Percentiles rank a stretch among this genome's conserved stretches.
Conservation (phyloP, 1,284 basidiomycete genomes). For the Ganoderma sinense region DNA sequence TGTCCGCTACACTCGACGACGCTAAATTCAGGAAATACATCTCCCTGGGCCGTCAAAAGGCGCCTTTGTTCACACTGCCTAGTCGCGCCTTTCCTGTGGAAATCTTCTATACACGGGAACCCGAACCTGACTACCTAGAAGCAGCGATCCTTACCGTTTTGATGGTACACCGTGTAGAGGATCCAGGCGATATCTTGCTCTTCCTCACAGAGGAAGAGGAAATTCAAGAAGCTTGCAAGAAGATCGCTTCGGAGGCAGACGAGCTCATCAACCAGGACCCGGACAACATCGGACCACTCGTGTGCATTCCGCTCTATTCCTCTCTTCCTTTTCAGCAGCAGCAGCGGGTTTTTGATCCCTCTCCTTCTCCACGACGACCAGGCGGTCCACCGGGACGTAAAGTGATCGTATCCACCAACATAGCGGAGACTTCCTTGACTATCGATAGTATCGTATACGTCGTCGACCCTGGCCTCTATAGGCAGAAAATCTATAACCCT, state of each 20-base stretch:
- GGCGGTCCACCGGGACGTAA: conserved; percentile 90
- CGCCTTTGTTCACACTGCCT: conserved; percentile 95
- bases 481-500: conserved; percentile 98
- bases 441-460: conserved; percentile 99
- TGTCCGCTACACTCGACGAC: conserved; percentile 98
- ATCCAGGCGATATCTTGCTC: conserved; percentile 91
- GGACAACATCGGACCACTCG: conserved; percentile 86
- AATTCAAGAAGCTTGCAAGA: conserved; percentile 96
- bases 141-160: conserved; percentile 96
- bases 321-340: conserved; percentile 89
- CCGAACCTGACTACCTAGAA: conserved; percentile 97
- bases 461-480: conserved; percentile 97
- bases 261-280: conserved; percentile 75
- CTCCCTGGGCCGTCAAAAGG: conserved; percentile 56
- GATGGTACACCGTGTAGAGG: conserved; percentile 98
- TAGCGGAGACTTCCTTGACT: conserved; percentile 97
- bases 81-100: conserved; percentile 97
- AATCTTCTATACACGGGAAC: conserved; percentile 95
- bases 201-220: conserved; percentile 99
- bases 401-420: conserved; percentile 96
- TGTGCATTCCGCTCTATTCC: conserved; percentile 47
- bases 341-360: conserved; percentile 95
- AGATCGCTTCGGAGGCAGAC: conserved; percentile 91
- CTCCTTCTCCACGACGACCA: conserved; percentile 77
- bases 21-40: conserved; percentile 98